A percentile compares a stretch with the other conserved stretches of the same genome.
These are phyloP conservation scores for Tricholoma sp. DNA, from an alignment of 768 basidiomycete species.

Conservation along the genomic window DNA sequence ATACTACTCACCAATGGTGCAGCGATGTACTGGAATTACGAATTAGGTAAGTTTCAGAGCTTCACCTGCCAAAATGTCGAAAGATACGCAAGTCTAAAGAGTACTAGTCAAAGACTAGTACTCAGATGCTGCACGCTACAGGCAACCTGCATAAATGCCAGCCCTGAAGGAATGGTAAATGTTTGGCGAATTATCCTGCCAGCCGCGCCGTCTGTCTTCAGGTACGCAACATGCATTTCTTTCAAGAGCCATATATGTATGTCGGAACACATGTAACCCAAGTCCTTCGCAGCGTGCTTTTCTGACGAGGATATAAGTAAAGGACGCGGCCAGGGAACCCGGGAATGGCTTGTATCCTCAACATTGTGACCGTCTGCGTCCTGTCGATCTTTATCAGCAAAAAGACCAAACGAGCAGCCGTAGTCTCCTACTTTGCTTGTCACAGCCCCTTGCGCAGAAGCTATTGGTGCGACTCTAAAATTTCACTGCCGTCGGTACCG, in stretches of 20 bases:
- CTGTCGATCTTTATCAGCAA: conserved; percentile 32
- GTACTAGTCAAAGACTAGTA: no score
- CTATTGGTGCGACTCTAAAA: no score
- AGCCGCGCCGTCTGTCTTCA: conserved; percentile 40
- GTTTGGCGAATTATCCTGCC: conserved; percentile 48
- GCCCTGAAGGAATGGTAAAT: conserved; percentile 47
- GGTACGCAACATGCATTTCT: conserved; percentile 19
- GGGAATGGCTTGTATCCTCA: conserved; percentile 20
- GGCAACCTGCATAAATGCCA: conserved; percentile 16
- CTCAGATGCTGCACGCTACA: no score
- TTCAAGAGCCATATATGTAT: no score
- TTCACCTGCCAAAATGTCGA: no score
- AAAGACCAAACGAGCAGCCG: conserved; percentile 46
- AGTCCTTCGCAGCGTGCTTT: conserved; percentile 47
- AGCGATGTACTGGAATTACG: no score
- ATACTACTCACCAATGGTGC: no score
- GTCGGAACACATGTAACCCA: conserved; percentile 29
- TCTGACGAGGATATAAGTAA: conserved; percentile 51
- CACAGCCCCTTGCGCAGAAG: conserved; percentile 38
- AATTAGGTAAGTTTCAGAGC: no score
- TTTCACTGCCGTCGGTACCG: no score
- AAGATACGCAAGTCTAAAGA: no score
- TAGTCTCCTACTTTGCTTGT: conserved; percentile 33
- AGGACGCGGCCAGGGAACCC: conserved; percentile 54
- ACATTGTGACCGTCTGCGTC: no score